Base-by-base conservation (phyloP, 164 flowering plant genomes). In the Vitis rotundifolia region DNA sequence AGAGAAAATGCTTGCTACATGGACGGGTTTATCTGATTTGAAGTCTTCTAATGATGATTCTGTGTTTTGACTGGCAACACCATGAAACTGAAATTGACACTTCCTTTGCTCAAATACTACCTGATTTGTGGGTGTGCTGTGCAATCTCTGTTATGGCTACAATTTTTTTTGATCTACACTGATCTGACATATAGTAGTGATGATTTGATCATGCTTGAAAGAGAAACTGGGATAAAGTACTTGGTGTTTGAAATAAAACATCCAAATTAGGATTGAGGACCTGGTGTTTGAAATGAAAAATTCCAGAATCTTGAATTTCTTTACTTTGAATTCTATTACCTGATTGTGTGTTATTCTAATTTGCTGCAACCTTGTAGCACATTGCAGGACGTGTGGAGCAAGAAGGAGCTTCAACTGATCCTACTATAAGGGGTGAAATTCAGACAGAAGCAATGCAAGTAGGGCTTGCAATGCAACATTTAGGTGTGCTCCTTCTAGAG, bases 401-500 rank as follows among this genome's bases (percentile, higher is more conserved):
- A 68, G 93, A 91, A 50, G 86, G 85, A n/a, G 68, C 69, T 51
- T 83, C 88, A 26, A 77, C 79, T 71, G 97, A 91, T 82, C 78
- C 88, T 55, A 54, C 75, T 16, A 72, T 84, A 2, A 86, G 97
- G 77, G 81, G 78, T 50, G 93, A 87, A 78, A 82, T 92, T 66
- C 99, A 93, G 81, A 52, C 84, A 53, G 94, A 92, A 68, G 76
- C 93, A 26, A 66, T 78, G 67, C 97, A 83, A 77, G 68, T 80
- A 15, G 98, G 99, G 19, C 76, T 87, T 68, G 88, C 86, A 26
- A 87, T 93, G 93, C 99, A 96, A 75, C 98, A 93, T 79, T 78
- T 96, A 68, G 99, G 99, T 60, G 89, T 97, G 65, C 95, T 96
- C 59, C 67, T 96, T 58, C 79, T 96, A 66, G 99, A 96, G 89